Conservation (phyloP, 495 filamentous ascomycete species). For the Hyphodiscus hymeniophilus region DNA sequence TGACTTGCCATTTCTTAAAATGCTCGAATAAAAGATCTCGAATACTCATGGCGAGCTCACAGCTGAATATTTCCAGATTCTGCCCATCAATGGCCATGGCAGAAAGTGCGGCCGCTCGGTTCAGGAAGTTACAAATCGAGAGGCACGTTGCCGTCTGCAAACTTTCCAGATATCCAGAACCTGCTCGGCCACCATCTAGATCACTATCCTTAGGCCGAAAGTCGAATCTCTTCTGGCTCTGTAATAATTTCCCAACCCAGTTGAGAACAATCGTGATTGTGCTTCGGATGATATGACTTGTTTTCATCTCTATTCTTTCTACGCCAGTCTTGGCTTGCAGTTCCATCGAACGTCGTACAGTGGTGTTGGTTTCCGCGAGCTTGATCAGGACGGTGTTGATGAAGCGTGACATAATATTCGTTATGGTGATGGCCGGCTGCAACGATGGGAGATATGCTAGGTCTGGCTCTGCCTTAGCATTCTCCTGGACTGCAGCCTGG, state of each 20-base stretch:
- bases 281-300: conserved; percentile 76
- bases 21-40: conserved; percentile 77
- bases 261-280: conserved; percentile 76
- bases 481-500: conserved; percentile 64
- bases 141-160: conserved; percentile 83
- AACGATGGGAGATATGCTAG: conserved; percentile 72
- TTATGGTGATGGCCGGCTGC: conserved; percentile 75
- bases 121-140: conserved; percentile 68
- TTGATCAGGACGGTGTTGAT: conserved; percentile 87
- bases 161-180: conserved; percentile 54
- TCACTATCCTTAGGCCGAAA: conserved; percentile 86
- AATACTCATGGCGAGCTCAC: conserved; percentile 77
- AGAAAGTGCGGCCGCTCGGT: conserved; percentile 50
- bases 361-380: conserved; percentile 79
- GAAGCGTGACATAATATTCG: conserved; percentile 85
- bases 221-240: conserved; percentile 81
- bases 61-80: conserved; percentile 68
- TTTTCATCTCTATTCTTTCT: conserved; percentile 77
- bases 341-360: conserved; percentile 83
- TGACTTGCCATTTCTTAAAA: conserved; percentile 88
- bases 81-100: conserved; percentile 63
- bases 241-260: conserved; percentile 68
- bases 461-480: conserved; percentile 75
- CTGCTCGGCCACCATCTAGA: conserved; percentile 35
- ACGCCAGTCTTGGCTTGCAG: conserved; percentile 66